Evolutionary conservation across 2,329 filamentous ascomycete genomes (phyloP), one percentile per base, ranked within the genome.

Genomic region (Grosmannia serpens): DNA sequence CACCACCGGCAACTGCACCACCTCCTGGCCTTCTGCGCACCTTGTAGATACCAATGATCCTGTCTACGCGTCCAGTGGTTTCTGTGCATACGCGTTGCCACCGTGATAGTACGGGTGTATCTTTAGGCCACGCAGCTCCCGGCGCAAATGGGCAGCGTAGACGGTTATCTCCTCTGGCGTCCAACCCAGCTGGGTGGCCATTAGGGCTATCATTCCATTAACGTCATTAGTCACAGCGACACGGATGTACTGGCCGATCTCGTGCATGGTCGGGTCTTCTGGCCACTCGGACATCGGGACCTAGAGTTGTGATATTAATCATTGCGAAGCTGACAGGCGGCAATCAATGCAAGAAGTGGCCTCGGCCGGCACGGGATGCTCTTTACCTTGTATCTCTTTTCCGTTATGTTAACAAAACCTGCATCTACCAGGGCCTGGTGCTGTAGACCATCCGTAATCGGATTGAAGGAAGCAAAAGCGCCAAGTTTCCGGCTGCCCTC

Each of bases 281-380:
- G 69, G 67, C 73, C 73, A 74, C 1, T 62, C 57, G 0, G 69
- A 69, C 3, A 68, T 59, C 0, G 68, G 35, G 35, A 38, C 35
- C 35, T 38, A 38, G 4, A 17, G 11, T 38, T 38, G 17, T 38
- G 17, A 17, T 15, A 3, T 38, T 38, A 9, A 17, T 38, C 1
- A 38, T n/a, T n/a, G n/a, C n/a, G n/a, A n/a, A n/a, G n/a, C n/a
- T n/a, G n/a, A n/a, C n/a, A n/a, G n/a, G n/a, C n/a, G n/a, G 11
- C 2, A 38, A 38, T 3, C 5, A 15, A 17, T 15, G 11, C 35
- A 38, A 38, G 15, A 38, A 17, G 35, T 15, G 2, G 9, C 35
- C 15, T 11, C 35, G 5, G 7, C 4, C 35, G 5, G 7, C 4
- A 38, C 4, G 11, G 7, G 35, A 7, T 35, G 33, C 3, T 11